phyloP scores from a whole-genome alignment of 208 protist genomes.

The Leptomonas seymouri region DNA sequence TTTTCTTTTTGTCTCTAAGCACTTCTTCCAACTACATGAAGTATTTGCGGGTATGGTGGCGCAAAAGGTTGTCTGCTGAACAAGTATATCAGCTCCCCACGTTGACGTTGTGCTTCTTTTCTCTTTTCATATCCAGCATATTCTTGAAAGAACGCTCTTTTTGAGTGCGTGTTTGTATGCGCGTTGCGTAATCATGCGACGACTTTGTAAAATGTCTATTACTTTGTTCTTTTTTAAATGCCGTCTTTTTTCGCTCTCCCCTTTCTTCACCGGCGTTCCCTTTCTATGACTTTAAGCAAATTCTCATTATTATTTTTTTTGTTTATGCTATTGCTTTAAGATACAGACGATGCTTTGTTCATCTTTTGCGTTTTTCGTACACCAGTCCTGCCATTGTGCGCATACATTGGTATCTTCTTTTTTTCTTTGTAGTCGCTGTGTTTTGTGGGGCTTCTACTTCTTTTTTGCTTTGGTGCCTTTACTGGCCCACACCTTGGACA shows the following conservation, averaged over 20 bases:
- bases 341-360: background rate
- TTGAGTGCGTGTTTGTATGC: background rate
- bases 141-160: constrained; percentile 8
- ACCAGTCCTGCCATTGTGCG: constrained; percentile 4
- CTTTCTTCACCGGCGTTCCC: constrained; percentile 2
- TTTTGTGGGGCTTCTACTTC: background rate
- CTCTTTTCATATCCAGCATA: background rate
- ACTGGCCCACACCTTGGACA: background rate
- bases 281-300: background rate
- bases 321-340: constrained; percentile 2
- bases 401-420: constrained; percentile 10
- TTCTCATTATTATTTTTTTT: background rate
- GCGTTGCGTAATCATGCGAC: constrained; percentile 6
- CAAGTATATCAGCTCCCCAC: constrained; percentile 20
- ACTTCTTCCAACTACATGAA: background rate
- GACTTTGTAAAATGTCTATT: background rate
- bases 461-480: background rate
- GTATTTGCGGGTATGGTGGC: constrained; percentile 1
- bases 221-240: background rate
- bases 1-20: background rate
- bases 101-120: background rate
- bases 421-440: constrained; percentile 1
- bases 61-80: constrained; percentile 9
- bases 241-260: background rate
- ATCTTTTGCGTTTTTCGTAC: background rate